These are phyloP conservation scores for Camellia sinensis DNA, from an alignment of 148 eudicot species.

Conservation along the genomic window DNA sequence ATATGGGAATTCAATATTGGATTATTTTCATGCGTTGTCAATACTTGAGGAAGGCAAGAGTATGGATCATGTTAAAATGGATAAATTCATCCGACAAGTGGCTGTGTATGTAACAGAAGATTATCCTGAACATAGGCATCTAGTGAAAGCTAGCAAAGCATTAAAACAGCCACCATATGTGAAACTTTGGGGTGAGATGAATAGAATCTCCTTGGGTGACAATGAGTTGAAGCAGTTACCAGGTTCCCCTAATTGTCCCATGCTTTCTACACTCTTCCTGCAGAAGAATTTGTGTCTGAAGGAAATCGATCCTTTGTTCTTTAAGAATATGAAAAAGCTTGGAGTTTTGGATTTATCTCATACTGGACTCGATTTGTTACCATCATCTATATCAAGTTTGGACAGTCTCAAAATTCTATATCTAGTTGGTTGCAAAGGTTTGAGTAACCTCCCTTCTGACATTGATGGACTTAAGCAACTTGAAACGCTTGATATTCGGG, in stretches of 20 bases:
- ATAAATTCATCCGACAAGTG: conserved; percentile 12
- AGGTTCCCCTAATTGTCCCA: neutral
- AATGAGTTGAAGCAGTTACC: conserved; percentile 10
- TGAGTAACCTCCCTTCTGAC: conserved; percentile 7
- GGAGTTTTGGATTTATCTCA: conserved; percentile 16
- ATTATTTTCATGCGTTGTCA: neutral
- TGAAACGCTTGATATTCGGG: conserved; percentile 23
- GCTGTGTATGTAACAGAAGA: conserved; percentile 6
- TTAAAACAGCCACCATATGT: neutral
- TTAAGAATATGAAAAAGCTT: conserved; percentile 13
- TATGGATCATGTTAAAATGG: conserved; percentile 14
- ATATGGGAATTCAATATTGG: neutral
- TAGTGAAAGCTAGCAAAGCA: conserved; percentile 8
- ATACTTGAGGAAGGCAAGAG: conserved; percentile 18
- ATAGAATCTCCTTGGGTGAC: conserved; percentile 19
- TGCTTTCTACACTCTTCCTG: conserved; percentile 23
- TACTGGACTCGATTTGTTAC: conserved; percentile 10
- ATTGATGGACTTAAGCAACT: conserved; percentile 3
- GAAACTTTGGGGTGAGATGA: conserved; percentile 4
- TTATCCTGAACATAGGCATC: neutral
- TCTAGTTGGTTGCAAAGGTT: neutral
- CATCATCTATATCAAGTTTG: neutral
- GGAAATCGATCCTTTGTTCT: conserved; percentile 12
- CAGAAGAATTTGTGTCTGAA: neutral
- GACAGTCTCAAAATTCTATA: conserved; percentile 8